These are phyloP conservation scores for Suillus hirtellus DNA, from an alignment of 768 basidiomycete genomes.

Conservation along the genomic window DNA sequence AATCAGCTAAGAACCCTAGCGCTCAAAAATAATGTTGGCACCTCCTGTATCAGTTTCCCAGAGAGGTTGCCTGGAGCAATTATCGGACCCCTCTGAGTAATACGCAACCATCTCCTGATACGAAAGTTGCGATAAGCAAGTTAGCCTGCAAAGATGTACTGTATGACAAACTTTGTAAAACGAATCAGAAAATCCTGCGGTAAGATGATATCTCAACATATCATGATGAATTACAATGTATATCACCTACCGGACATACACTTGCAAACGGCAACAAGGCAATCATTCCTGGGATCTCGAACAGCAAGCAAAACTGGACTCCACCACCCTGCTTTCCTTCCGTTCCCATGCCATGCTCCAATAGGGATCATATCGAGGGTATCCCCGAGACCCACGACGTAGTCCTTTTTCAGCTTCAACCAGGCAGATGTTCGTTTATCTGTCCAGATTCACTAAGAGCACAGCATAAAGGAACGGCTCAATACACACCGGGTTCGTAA, in stretches of 20 bases:
- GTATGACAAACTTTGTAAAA: slow-evolving; percentile 64
- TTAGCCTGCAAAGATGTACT: slow-evolving; percentile 7
- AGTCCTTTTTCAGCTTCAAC: slow-evolving; percentile 94
- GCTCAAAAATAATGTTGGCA: slow-evolving; percentile 27
- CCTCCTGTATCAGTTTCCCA: slow-evolving; percentile 72
- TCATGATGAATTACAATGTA: not conserved
- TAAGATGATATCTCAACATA: slow-evolving; percentile 9
- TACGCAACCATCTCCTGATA: slow-evolving; percentile 59
- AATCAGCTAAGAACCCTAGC: slow-evolving; percentile 2
- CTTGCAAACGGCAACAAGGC: slow-evolving; percentile 80
- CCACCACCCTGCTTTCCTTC: slow-evolving; percentile 91
- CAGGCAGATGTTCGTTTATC: slow-evolving; percentile 87
- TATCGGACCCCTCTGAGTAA: slow-evolving; percentile 58
- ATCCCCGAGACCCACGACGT: slow-evolving; percentile 78
- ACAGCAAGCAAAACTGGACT: slow-evolving; percentile 82
- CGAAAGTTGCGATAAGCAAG: slow-evolving; percentile 14
- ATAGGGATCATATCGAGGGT: slow-evolving; percentile 71
- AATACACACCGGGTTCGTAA: slow-evolving; percentile 68
- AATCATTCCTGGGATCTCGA: slow-evolving; percentile 63
- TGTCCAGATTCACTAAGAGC: slow-evolving; percentile 17
- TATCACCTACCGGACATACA: slow-evolving; percentile 73
- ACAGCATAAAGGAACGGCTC: slow-evolving; percentile 3
- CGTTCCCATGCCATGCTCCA: slow-evolving; percentile 89
- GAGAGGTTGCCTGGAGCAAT: slow-evolving; percentile 49
- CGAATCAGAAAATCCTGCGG: slow-evolving; percentile 75